Conservation (phyloP, 768 basidiomycete genomes). For the Collybia sp. region DNA sequence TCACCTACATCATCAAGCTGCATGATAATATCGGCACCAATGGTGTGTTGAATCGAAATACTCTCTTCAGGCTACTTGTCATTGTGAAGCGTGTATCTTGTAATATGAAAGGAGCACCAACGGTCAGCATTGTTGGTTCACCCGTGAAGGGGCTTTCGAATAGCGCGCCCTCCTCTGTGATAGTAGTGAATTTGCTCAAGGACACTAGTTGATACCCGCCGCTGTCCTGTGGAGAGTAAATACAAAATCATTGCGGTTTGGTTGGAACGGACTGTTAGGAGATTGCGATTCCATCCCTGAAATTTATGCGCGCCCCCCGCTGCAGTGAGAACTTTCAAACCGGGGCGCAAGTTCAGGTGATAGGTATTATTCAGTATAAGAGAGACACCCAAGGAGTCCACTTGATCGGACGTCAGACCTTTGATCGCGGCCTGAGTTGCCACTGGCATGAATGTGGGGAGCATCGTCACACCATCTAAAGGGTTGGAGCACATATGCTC, state of each 20-base stretch:
- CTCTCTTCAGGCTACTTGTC: constrained; percentile 79
- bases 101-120: constrained; percentile 26
- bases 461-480: constrained; percentile 73
- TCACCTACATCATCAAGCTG: constrained; percentile 88
- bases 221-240: constrained; percentile 54
- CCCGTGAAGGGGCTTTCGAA: constrained; percentile 85
- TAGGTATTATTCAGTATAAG: constrained; percentile 90
- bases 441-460: constrained; percentile 93
- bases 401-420: constrained; percentile 82
- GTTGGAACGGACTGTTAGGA: constrained; percentile 61
- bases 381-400: constrained; percentile 75
- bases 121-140: constrained; percentile 84
- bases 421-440: constrained; percentile 92
- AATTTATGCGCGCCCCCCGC: constrained; percentile 87
- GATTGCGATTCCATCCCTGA: constrained; percentile 83
- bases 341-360: constrained; percentile 84
- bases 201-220: constrained; percentile 90
- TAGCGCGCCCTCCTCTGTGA: constrained; percentile 86
- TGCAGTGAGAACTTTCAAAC: constrained; percentile 64
- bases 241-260: constrained; percentile 1
- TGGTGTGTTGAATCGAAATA: constrained; percentile 85
- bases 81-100: constrained; percentile 2
- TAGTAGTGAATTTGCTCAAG: constrained; percentile 75
- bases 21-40: constrained; percentile 94
- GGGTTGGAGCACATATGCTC: background rate